Evolutionary conservation across 1,284 basidiomycete species (phyloP), one percentile per base, ranked within the genome.

Genomic region (Trichosporon faecale): DNA sequence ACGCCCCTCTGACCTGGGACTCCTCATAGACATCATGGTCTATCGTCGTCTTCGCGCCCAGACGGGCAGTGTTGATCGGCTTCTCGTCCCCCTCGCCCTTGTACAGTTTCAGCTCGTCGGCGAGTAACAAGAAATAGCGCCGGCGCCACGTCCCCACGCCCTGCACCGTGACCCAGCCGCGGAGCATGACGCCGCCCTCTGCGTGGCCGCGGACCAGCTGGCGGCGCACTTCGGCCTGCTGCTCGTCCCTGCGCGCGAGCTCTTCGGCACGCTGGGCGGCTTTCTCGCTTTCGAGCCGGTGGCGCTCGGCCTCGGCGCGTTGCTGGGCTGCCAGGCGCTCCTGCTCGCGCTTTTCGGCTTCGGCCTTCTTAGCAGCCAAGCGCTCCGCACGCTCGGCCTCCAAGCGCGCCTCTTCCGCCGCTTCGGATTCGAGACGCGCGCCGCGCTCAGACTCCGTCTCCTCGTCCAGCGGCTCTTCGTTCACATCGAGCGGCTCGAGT

Each of bases 81-180:
- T 9, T 57, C 6, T 46, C 44, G 27, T 66, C 68, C 37, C 29
- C 52, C 37, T 70, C 69, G 52, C 40, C 27, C 67, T 82, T 82
- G 76, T 74, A 83, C 37, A 83, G 69, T 27, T 69, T 66, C 73
- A 82, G 70, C 68, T 78, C 78, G 16, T 49, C 60, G 2, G 71
- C 63, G 3, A 75, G 67, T 3, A 83, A 75, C 63, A 77, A 72
- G 73, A 83, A 83, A 66, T 75, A 78, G 27, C 81, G 73, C 64
- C 81, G 71, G 14, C 81, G 74, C 81, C 81, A 83, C 4, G 76
- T 78, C 44, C 76, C 73, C 21, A 73, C 77, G 35, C 72, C 70
- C 65, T 83, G 81, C 7, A 79, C 80, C 12, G 80, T 83, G 44
- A 80, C 75, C 75, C 76, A 79, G 12, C 81, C 81, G n/a, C 74